Evolutionary conservation across 106 monocot species (phyloP), one percentile per base, ranked within the genome.

Genomic region (Allium cepa): DNA sequence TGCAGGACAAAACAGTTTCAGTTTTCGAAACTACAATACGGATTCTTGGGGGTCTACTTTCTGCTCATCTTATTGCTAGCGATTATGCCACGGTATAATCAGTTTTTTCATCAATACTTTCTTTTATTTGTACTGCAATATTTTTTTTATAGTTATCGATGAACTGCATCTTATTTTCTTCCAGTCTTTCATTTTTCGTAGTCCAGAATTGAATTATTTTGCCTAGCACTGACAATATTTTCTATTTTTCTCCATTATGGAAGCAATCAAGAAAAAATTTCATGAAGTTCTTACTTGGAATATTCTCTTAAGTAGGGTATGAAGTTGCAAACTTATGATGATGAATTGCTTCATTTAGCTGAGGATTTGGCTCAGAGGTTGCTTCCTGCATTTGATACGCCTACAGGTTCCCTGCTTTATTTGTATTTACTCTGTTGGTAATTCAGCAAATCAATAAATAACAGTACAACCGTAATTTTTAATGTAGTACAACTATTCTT

Each of bases 1-100:
- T 79, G 78, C 73, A 99, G 97, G 83, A 99, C 66, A 99, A 92
- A 74, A 99, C 97, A 11, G 92, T 99, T 60, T 99, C 97, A 16
- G 79, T 99, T 22, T 99, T 99, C 81, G 97, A 99, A 82, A 92
- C 97, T 12, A 99, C 88, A 68, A 99, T 99, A 28, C 83, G 97
- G 36, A 74, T 99, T 72, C 89, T 99, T 63, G 97, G 97, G 6
- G 97, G 97, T 71, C 76, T 99, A 64, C 77, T 99, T 9, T 99
- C 97, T 46, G 97, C 92, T 77, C 97, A 99, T 76, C 87, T 99
- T 67, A 82, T 99, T 73, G 97, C 97, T 12, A 92, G 87, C 82
- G 97, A 99, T 81, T 87, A 99, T 85, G 82, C 92, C 50, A 99
- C 97, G 68, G 97, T 99, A 82, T 73, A 28, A 45, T 74, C 12